Conservation (phyloP, 139 green algal genomes). For the Chloropicon primus region DNA sequence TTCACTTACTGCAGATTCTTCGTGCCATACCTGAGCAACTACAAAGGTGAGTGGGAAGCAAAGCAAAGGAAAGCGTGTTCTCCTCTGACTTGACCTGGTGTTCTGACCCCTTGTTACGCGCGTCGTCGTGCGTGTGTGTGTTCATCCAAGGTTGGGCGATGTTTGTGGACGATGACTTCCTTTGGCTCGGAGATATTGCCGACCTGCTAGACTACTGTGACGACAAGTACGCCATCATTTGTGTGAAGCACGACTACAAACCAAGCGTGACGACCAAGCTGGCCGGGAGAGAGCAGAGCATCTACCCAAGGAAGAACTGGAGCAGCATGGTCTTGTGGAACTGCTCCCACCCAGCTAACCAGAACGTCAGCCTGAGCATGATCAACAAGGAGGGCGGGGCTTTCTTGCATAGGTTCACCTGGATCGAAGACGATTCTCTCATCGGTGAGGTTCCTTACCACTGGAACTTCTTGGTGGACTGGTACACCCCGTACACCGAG, state of each 20-base stretch:
- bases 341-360: constrained; percentile 20
- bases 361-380: constrained; percentile 6
- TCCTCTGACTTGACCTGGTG: too few species aligned
- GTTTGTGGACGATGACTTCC: constrained; percentile 27
- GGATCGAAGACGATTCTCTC: constrained; percentile 17
- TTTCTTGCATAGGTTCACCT: constrained; percentile 21
- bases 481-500: constrained; percentile 15
- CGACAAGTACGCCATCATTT: constrained; percentile 23
- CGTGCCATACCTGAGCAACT: constrained; percentile 22
- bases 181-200: constrained; percentile 17
- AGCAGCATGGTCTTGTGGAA: constrained; percentile 26
- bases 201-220: constrained; percentile 20
- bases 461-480: constrained; percentile 26
- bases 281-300: neutral
- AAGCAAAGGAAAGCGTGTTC: too few species aligned
- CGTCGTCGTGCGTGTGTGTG: too few species aligned
- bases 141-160: constrained; percentile 28
- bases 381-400: constrained; percentile 18
- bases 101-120: too few species aligned
- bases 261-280: constrained; percentile 13
- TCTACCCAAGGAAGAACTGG: constrained; percentile 30
- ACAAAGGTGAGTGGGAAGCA: constrained; percentile 16
- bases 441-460: constrained; percentile 15
- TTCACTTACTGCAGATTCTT: constrained; percentile 29
- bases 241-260: constrained; percentile 20